These are phyloP conservation scores for Lactarius hengduanensis DNA, from an alignment of 768 basidiomycete species.

Conservation along the genomic window DNA sequence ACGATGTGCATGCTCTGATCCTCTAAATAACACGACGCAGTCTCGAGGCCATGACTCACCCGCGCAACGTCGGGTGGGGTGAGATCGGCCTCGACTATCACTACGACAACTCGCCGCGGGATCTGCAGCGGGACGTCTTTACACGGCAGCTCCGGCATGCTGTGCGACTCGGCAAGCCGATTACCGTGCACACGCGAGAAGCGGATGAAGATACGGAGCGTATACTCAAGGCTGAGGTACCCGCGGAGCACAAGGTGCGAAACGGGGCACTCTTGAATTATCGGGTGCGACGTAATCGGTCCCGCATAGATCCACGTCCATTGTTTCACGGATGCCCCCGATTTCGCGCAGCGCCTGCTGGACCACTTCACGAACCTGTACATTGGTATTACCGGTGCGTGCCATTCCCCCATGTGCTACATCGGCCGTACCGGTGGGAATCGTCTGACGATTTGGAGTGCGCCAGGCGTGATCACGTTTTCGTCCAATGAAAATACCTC, in stretches of 20 bases:
- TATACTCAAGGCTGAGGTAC: slow-evolving; percentile 75
- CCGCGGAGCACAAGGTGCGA: slow-evolving; percentile 62
- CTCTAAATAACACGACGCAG: slow-evolving; percentile 37
- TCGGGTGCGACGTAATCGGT: not conserved
- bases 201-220: slow-evolving; percentile 80
- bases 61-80: slow-evolving; percentile 84
- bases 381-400: slow-evolving; percentile 75
- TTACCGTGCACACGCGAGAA: slow-evolving; percentile 86
- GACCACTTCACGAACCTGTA: slow-evolving; percentile 78
- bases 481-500: slow-evolving; percentile 71
- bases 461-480: slow-evolving; percentile 75
- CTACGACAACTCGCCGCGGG: slow-evolving; percentile 73
- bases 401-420: not conserved
- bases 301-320: slow-evolving; percentile 74
- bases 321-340: slow-evolving; percentile 83
- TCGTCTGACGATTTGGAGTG: not conserved
- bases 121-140: slow-evolving; percentile 65
- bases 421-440: not conserved
- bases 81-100: slow-evolving; percentile 89
- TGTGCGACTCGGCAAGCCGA: slow-evolving; percentile 65
- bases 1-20: not conserved
- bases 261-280: not conserved
- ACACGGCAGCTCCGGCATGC: slow-evolving; percentile 66
- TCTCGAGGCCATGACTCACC: slow-evolving; percentile 72
- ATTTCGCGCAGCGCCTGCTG: slow-evolving; percentile 66